Evolutionary conservation across 2,329 filamentous ascomycete genomes (phyloP), one percentile per base, ranked within the genome.

Genomic region (Madurella mycetomatis): DNA sequence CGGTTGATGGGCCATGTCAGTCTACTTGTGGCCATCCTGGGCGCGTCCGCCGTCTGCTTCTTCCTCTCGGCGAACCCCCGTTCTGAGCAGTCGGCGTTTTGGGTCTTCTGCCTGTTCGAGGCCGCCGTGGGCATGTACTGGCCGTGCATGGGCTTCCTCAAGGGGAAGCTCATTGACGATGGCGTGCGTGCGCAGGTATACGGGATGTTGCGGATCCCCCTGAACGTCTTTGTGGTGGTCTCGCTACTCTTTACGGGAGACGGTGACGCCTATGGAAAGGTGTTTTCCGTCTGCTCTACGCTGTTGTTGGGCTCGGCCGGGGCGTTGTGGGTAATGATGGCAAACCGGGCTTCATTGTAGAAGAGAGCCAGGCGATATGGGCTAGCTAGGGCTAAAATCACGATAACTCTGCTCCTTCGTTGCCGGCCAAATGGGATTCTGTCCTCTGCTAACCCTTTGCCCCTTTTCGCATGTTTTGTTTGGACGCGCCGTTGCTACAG

Each of bases 221-320:
- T 85, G 57, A 85, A 84, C 62, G 57, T 79, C 15, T 81, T 82
- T 61, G 78, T 83, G 1, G 74, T 82, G 9, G 67, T 74, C 5
- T 75, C 77, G 12, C 63, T 82, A 52, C 62, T 72, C 25, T 60
- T 77, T 32, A 67, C 67, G 13, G 61, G 65, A 5, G 65, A 67
- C 37, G 64, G 64, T 2, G 59, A 61, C 15, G 62, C 62, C 4
- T 64, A 61, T 31, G 63, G 52, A 17, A 58, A 57, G 4, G 69
- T 70, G 1, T 72, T 72, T 52, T 50, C 60, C 1, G 61, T 64
- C 3, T 72, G 69, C 51, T 64, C 66, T 7, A 63, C 55, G 46
- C 53, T 71, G 56, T 51, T 72, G 52, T 52, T 67, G 44, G 60
- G 55, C 15, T 63, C 68, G 1, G 60, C 64, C 16, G 65, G 64